A percentile compares a stretch with the other conserved stretches of the same genome.
phyloP scores from a whole-genome alignment of 257 asterid genomes.

The Ilex aquifolium region DNA sequence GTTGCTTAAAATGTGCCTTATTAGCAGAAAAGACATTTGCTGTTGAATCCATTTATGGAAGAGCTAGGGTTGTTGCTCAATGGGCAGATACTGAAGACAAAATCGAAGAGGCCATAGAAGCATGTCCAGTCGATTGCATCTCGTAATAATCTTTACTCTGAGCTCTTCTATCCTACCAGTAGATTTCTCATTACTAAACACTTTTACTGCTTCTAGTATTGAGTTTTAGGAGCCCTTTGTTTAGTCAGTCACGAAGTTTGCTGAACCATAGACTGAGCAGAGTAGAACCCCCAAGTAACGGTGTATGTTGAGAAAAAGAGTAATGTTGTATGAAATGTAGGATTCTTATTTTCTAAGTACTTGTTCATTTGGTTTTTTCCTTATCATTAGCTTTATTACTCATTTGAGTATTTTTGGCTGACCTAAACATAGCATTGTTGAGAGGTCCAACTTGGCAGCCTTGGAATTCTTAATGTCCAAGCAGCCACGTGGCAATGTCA shows the following conservation, averaged over 20 bases:
- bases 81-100: constrained; percentile 89
- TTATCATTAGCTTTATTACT: no score
- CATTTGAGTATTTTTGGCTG: no score
- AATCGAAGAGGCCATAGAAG: constrained; percentile 70
- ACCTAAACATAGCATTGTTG: constrained; percentile 42
- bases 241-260: background rate
- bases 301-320: no score
- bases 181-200: no score
- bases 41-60: constrained; percentile 69
- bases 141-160: constrained; percentile 40
- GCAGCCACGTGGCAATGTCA: constrained; percentile 68
- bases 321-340: no score
- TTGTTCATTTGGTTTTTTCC: no score
- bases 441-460: constrained; percentile 74
- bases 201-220: background rate
- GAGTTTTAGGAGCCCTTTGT: background rate
- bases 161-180: no score
- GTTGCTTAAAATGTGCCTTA: constrained; percentile 87
- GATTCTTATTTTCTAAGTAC: no score
- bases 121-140: constrained; percentile 93
- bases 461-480: constrained; percentile 88
- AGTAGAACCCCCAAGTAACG: no score
- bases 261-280: no score
- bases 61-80: constrained; percentile 86
- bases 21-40: constrained; percentile 83